A percentile compares a stretch with the other conserved stretches of the same genome.
phyloP scores from a whole-genome alignment of 2,329 filamentous ascomycete species.

The Aspergillus brasiliensis region DNA sequence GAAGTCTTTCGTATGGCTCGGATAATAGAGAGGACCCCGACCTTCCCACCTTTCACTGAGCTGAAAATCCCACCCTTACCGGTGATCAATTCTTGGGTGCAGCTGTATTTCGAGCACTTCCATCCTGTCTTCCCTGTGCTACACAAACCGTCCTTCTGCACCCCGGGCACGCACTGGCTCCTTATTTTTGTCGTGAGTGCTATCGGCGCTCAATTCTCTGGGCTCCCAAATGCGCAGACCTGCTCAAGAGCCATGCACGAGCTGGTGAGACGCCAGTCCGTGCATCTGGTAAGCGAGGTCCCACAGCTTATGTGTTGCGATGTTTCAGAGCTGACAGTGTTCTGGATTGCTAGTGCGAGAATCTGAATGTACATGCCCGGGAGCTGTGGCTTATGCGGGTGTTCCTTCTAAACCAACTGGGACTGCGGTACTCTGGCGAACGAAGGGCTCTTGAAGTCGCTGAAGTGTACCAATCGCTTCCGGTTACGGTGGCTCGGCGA shows the following conservation, averaged over 20 bases:
- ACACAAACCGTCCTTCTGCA: background rate
- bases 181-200: background rate
- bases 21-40: background rate
- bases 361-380: background rate
- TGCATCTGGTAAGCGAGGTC: background rate
- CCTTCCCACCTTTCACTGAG: background rate
- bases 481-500: background rate
- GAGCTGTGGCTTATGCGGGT: background rate
- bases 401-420: background rate
- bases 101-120: constrained; percentile 1
- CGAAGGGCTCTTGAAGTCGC: background rate
- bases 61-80: background rate
- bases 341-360: background rate
- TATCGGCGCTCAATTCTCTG: constrained; percentile 1
- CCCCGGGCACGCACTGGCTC: background rate
- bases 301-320: background rate
- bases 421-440: background rate
- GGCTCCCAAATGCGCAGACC: background rate
- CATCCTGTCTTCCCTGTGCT: background rate
- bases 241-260: constrained; percentile 1
- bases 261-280: background rate
- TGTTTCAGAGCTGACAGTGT: background rate
- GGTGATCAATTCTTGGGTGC: background rate
- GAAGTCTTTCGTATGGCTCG: background rate
- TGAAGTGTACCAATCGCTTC: background rate